Evolutionary conservation across 352 stramenopile genomes (phyloP).

Genomic region (Detonula confervacea): DNA sequence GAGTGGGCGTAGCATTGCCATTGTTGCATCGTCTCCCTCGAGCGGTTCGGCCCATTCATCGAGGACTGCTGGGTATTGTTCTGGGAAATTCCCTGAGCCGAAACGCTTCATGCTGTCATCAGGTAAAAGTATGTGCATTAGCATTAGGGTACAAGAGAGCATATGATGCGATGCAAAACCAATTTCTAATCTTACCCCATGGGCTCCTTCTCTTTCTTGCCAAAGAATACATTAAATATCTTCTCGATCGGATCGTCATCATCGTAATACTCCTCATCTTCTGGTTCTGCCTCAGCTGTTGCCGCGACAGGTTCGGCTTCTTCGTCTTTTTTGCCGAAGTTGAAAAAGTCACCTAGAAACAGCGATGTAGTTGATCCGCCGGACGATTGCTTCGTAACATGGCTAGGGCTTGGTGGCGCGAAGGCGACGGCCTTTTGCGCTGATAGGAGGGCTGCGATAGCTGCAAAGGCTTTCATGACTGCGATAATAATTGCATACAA

Average conservation of each 20-base stretch:
- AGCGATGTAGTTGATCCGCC: slow-evolving; percentile 18
- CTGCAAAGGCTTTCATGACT: background rate
- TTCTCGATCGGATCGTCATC: slow-evolving; percentile 84
- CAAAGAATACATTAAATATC: slow-evolving; percentile 86
- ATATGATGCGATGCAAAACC: too few species aligned
- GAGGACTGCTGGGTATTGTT: slow-evolving; percentile 83
- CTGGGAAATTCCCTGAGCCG: slow-evolving; percentile 68
- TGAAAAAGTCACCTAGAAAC: slow-evolving; percentile 64
- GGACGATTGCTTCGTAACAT: background rate
- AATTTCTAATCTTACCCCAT: slow-evolving; percentile 58
- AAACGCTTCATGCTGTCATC: slow-evolving; percentile 59
- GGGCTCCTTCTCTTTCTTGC: slow-evolving; percentile 75
- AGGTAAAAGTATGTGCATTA: too few species aligned
- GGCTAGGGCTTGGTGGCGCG: background rate
- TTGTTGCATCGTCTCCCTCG: slow-evolving; percentile 67
- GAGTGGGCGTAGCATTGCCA: slow-evolving; percentile 72
- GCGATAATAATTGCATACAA: too few species aligned
- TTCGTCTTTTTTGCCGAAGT: slow-evolving; percentile 56
- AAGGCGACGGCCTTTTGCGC: slow-evolving; percentile 1
- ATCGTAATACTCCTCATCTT: slow-evolving; percentile 46
- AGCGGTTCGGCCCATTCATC: slow-evolving; percentile 74
- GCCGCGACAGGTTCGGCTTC: background rate
- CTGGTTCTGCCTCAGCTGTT: background rate
- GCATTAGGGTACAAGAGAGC: too few species aligned
- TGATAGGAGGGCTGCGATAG: background rate